Evolutionary conservation across 2,329 filamentous ascomycete species (phyloP).

Genomic region (Aspergillus fumigatiaffinis): DNA sequence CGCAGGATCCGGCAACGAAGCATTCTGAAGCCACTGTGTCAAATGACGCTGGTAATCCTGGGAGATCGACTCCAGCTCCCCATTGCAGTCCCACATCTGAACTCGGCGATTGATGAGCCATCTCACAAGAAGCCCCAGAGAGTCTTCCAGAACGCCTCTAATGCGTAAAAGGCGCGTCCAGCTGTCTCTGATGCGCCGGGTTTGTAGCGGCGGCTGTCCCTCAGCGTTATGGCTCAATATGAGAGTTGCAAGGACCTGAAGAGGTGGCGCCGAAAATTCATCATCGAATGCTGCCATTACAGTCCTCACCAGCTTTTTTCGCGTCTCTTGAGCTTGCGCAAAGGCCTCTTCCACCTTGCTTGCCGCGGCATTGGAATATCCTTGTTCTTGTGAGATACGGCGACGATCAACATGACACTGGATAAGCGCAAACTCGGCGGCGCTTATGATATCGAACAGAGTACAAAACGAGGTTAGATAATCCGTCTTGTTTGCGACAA

Average conservation of each 20-base stretch:
- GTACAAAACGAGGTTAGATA: slow-evolving; percentile 31
- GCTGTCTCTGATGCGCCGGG: slow-evolving; percentile 16
- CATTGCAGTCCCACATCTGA: slow-evolving; percentile 25
- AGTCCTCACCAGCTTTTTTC: slow-evolving; percentile 18
- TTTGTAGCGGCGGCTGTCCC: slow-evolving; percentile 15
- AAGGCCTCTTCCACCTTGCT: slow-evolving; percentile 16
- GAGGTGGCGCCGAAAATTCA: slow-evolving; percentile 13
- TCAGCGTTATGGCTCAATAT: slow-evolving; percentile 18
- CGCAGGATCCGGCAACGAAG: slow-evolving; percentile 8
- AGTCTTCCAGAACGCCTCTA: slow-evolving; percentile 13
- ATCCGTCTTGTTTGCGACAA: slow-evolving; percentile 18
- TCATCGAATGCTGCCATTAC: slow-evolving; percentile 21
- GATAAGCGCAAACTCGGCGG: slow-evolving; percentile 30
- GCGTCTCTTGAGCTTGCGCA: slow-evolving; percentile 13
- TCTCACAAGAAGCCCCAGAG: slow-evolving; percentile 16
- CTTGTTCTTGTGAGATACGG: slow-evolving; percentile 19
- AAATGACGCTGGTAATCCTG: slow-evolving; percentile 24
- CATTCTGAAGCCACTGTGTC: slow-evolving; percentile 28
- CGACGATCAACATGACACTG: slow-evolving; percentile 34
- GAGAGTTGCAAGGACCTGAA: slow-evolving; percentile 17
- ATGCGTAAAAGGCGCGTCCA: slow-evolving; percentile 15
- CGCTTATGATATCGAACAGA: slow-evolving; percentile 32
- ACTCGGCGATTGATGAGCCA: slow-evolving; percentile 25
- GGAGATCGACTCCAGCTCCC: slow-evolving; percentile 20
- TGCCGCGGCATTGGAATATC: slow-evolving; percentile 10